Evolutionary conservation across 345 rosid species (phyloP).

Genomic region (Dipteronia dyeriana): DNA sequence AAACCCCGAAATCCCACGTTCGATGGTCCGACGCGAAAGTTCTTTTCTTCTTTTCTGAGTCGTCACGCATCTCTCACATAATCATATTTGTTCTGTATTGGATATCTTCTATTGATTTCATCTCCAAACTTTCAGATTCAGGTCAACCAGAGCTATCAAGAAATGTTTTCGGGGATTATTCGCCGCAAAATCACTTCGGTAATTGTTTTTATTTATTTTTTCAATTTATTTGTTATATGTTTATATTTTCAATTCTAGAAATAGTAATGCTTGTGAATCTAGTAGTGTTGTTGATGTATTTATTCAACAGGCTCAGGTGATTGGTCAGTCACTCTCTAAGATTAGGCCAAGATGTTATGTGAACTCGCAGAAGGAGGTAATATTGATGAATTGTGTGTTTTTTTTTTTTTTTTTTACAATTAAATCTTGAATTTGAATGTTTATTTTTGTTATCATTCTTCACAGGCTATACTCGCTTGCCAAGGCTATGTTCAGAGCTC

Average conservation of each 20-base stretch:
- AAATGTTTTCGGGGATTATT: constrained; percentile 29
- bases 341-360: constrained; percentile 16
- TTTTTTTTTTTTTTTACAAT: neutral
- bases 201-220: neutral
- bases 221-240: neutral
- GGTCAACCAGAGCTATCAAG: neutral
- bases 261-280: neutral
- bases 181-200: constrained; percentile 29
- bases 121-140: neutral
- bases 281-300: neutral
- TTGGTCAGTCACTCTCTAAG: constrained; percentile 23
- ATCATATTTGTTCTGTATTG: too few species aligned
- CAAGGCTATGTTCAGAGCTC: constrained; percentile 19
- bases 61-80: neutral
- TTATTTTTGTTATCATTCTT: neutral
- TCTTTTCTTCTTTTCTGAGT: constrained; percentile 6
- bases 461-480: constrained; percentile 12
- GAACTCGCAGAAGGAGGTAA: constrained; percentile 20
- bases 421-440: neutral
- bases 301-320: constrained; percentile 15
- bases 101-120: neutral
- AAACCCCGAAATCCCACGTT: neutral
- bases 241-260: neutral
- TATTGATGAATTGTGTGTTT: neutral
- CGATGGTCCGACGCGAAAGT: constrained; percentile 17